Conservation (phyloP, 2,329 filamentous ascomycete genomes). For the Talaromyces sp. region DNA sequence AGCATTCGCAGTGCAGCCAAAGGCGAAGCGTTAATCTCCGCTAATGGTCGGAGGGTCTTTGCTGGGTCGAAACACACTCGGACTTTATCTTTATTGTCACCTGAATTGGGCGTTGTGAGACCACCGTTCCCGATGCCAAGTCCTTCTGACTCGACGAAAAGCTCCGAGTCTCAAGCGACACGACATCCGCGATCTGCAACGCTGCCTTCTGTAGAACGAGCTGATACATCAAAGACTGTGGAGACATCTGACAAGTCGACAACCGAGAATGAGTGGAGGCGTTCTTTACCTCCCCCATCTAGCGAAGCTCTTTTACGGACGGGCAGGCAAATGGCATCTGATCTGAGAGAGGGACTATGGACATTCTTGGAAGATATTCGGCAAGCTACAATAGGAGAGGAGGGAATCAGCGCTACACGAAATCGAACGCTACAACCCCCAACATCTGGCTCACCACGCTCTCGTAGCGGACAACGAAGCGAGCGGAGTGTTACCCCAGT, state of each 20-base stretch:
- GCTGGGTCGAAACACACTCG: slow-evolving; percentile 60
- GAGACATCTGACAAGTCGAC: slow-evolving; percentile 25
- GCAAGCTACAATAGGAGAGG: slow-evolving; percentile 93
- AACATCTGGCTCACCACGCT: slow-evolving; percentile 26
- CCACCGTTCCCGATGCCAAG: slow-evolving; percentile 19
- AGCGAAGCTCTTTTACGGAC: slow-evolving; percentile 54
- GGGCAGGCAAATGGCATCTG: slow-evolving; percentile 77
- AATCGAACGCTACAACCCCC: slow-evolving; percentile 34
- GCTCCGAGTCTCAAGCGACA: slow-evolving; percentile 28
- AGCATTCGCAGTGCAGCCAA: slow-evolving; percentile 55
- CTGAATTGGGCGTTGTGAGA: slow-evolving; percentile 28
- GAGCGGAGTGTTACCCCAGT: slow-evolving; percentile 31
- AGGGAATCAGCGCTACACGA: slow-evolving; percentile 64
- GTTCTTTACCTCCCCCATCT: slow-evolving; percentile 43
- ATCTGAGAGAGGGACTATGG: slow-evolving; percentile 84
- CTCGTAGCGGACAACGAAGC: slow-evolving; percentile 24
- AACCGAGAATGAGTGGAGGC: slow-evolving; percentile 39
- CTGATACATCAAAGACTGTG: slow-evolving; percentile 20
- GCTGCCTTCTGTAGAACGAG: slow-evolving; percentile 40
- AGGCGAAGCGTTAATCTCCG: slow-evolving; percentile 32
- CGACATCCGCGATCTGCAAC: slow-evolving; percentile 41
- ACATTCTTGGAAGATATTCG: slow-evolving; percentile 94
- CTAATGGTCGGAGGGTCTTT: slow-evolving; percentile 61
- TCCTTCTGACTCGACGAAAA: slow-evolving; percentile 21
- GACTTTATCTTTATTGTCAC: slow-evolving; percentile 80